Base-by-base conservation (phyloP, 2,329 filamentous ascomycete genomes). In the Polytolypa hystricis region DNA sequence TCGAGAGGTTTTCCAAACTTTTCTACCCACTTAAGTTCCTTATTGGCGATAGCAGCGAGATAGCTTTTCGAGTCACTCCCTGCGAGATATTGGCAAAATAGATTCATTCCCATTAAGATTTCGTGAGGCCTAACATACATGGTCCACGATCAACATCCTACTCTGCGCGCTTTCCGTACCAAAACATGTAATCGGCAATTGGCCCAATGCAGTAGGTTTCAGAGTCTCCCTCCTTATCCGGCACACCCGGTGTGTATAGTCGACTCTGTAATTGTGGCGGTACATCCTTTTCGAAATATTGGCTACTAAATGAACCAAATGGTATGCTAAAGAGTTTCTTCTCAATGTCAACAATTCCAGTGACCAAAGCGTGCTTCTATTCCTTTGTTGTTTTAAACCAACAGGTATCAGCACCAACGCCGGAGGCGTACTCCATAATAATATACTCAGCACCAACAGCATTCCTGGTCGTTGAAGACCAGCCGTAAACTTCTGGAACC, bases 381-480 rank as follows among this genome's bases (percentile, higher is more conserved):
- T 26, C 23, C 12, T 26, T 26, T 26, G 23, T 12, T 12, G 23
- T 26, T 26, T 26, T 10, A 26, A 26, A 10, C 10, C 23, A 3
- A 12, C 23, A 9, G 23, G 23, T 10, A 10, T 5, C 23, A 9
- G 10, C 23, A 26, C 10, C 10, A 3, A 26, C 23, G 23, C 23
- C 23, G 10, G 10, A 4, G 10, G 23, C 23, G 23, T 9, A n/a
- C n/a, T 61, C 59, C 42, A 64, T 52, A 4, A 64, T 46, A 14
- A 65, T 47, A 18, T 59, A 64, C 47, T 63, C 59, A 2, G 54
- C 52, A 0, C 58, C 54, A 35, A 60, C 58, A 37, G 53, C 15
- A 34, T 64, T 64, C 11, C 51, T 43, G 2, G 35, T 37, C 17
- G 51, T 53, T 20, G 53, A 29, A 6, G 54, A 58, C 43, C 60